phyloP scores from a whole-genome alignment of 1,139 yeast species.

The Lodderomyces parapsilosis region DNA sequence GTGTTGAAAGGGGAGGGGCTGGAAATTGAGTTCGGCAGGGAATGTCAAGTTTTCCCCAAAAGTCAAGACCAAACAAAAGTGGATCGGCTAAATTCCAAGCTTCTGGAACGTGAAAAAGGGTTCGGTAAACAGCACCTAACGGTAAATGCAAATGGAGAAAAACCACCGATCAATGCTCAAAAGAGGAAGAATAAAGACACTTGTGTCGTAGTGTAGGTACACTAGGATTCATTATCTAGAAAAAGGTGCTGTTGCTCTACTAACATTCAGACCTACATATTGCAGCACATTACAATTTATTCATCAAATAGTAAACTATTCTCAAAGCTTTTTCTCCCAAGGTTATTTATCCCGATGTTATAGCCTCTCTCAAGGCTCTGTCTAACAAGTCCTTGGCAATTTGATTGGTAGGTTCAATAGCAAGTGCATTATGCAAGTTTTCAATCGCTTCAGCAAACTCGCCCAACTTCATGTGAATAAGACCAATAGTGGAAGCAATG shows the following conservation, averaged over 20 bases:
- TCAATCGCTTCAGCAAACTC: conserved; percentile 68
- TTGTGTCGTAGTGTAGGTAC: background rate
- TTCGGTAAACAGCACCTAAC: background rate
- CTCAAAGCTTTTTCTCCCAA: conserved; percentile 19
- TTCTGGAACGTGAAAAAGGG: background rate
- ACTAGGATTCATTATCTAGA: background rate
- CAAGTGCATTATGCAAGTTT: conserved; percentile 75
- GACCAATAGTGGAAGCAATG: conserved; percentile 79
- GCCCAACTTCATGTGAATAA: conserved; percentile 72
- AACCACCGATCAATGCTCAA: background rate
- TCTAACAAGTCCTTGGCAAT: conserved; percentile 79
- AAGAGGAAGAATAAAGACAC: background rate
- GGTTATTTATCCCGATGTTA: conserved; percentile 52
- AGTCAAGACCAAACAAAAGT: background rate
- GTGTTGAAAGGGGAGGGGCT: background rate
- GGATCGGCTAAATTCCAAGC: background rate
- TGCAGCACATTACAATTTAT: no score
- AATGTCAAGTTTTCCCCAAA: background rate
- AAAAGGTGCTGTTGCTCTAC: background rate
- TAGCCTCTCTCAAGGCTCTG: conserved; percentile 53
- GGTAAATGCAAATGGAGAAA: background rate
- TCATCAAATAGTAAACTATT: background rate
- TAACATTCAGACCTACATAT: no score
- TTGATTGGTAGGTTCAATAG: conserved; percentile 77
- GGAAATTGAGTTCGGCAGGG: background rate